Base-by-base conservation (phyloP, 768 basidiomycete species). In the Termitomyces sp. region DNA sequence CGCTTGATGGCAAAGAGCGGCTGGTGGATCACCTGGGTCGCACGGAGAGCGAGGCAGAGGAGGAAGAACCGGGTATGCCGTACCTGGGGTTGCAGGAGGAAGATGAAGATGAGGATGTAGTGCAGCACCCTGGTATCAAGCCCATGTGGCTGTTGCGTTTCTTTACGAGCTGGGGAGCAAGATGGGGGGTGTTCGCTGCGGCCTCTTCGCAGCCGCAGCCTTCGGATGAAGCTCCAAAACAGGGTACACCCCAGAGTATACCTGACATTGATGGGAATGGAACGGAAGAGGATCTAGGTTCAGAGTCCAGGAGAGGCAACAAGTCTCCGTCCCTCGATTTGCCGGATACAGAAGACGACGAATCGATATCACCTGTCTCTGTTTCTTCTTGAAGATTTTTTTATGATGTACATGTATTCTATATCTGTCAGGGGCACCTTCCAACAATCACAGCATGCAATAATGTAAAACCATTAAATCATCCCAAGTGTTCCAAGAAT, bases 131-230 rank as follows among this genome's bases (percentile, higher is more conserved):
- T 32, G 73, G 72, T 22, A 83, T 88, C 67, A 83, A 82, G 55
- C 88, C 88, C 37, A 84, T 89, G 77, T 91, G 90, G 90, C 67
- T 90, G 54, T 71, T 92, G 64, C 75, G 79, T 64, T 82, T 90
- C 71, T 88, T 92, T 68, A 89, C 85, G 46, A 87, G 85, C 58
- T 90, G 87, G 88, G 86, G 84, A 7, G 81, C 82, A 41, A 79
- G 78, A 61, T 82, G 87, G 82, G 80, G 80, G 5, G 46, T 54
- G 1, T 55, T 53, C 52, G 77, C 80, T 9, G 53, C 63, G 55
- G 76, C 79, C 18, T 48, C 63, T 6, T 46, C 65, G 22, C 44
- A 56, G 58, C 44, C 65, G 22, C 44, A 56, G 58, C 44, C 60
- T 13, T 48, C 18, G 16, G 63, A 59, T 14, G 55, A 60, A 13